Percentiles rank a stretch among this genome's conserved stretches.
Conservation (phyloP, 495 filamentous ascomycete genomes). For the Glonium stellatum region DNA sequence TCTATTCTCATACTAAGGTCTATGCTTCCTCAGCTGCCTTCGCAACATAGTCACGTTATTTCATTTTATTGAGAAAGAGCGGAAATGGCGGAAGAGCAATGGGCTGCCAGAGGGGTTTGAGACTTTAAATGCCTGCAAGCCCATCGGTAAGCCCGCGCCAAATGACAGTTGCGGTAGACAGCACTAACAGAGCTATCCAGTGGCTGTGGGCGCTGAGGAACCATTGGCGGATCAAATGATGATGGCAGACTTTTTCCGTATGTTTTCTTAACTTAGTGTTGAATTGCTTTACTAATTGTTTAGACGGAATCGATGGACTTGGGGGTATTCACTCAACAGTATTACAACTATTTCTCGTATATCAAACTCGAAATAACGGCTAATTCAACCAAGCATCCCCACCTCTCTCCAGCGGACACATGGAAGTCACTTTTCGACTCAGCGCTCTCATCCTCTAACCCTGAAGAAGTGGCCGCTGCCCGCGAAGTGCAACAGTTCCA, state of each 20-base stretch:
- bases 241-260: conserved; percentile 88
- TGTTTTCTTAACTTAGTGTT: conserved; percentile 29
- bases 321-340: conserved; percentile 82
- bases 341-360: conserved; percentile 29
- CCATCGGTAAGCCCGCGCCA: conserved; percentile 41
- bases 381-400: conserved; percentile 58
- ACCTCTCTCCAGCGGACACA: conserved; percentile 71
- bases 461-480: conserved; percentile 29
- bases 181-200: conserved; percentile 16
- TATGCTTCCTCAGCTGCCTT: conserved; percentile 56
- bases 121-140: conserved; percentile 59
- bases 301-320: conserved; percentile 85
- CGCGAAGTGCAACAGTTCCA: conserved; percentile 28
- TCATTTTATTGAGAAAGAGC: conserved; percentile 84
- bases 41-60: conserved; percentile 88
- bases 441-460: conserved; percentile 37
- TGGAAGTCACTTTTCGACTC: conserved; percentile 77
- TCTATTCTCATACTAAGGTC: neutral
- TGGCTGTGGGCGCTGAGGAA: conserved; percentile 79
- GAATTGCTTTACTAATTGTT: neutral
- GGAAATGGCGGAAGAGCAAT: conserved; percentile 66
- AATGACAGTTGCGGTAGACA: neutral
- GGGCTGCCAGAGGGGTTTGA: conserved; percentile 62
- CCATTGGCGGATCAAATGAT: conserved; percentile 77
- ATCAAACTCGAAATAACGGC: neutral